Conservation (phyloP, 208 protist genomes). For the Porcisia deanei region DNA sequence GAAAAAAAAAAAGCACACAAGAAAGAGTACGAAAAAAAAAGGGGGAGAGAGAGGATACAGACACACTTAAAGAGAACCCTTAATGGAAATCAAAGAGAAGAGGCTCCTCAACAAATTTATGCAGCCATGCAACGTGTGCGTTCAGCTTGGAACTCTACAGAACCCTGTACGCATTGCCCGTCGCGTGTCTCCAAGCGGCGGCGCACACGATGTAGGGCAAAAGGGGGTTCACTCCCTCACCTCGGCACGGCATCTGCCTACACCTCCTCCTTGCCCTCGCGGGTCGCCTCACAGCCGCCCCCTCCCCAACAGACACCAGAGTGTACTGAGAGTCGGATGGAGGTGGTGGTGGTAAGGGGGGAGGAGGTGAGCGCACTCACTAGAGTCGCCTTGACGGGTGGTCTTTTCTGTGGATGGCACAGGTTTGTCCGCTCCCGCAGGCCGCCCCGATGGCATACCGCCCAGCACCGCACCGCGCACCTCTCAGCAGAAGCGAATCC, state of each 20-base stretch:
- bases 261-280: not conserved
- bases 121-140: not conserved
- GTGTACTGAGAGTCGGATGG: no score
- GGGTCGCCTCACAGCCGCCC: not conserved
- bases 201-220: not conserved
- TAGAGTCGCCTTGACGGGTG: not conserved
- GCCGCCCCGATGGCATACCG: not conserved
- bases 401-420: not conserved
- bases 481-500: not conserved
- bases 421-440: not conserved
- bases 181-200: not conserved
- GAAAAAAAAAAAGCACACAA: no score
- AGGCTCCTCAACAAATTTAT: not conserved
- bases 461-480: not conserved
- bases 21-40: no score
- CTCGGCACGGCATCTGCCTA: not conserved
- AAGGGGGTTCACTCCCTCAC: not conserved
- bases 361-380: no score
- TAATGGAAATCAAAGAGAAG: not conserved
- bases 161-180: not conserved
- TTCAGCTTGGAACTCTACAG: no score
- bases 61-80: no score
- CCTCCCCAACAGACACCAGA: not conserved
- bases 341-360: no score
- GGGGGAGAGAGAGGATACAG: no score